Evolutionary conservation across 2,329 filamentous ascomycete genomes (phyloP).

Genomic region (Aspergillus ustus): DNA sequence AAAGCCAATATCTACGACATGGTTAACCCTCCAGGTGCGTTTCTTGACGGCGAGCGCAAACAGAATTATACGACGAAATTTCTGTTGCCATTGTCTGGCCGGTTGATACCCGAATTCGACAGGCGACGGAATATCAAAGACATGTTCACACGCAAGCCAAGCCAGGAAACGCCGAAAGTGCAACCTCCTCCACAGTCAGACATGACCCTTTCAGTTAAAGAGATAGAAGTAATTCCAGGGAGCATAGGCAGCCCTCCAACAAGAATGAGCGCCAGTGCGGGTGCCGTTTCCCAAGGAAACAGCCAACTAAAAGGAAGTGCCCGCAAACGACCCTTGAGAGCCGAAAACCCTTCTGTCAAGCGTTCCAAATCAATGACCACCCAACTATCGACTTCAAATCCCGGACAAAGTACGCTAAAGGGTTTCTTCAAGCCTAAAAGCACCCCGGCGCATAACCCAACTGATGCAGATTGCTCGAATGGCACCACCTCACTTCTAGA

Average conservation of each 20-base stretch:
- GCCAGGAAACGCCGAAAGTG: constrained; percentile 26
- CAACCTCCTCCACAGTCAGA: neutral
- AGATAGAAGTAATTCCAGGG: neutral
- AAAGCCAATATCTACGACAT: constrained; percentile 68
- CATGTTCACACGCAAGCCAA: constrained; percentile 76
- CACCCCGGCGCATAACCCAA: constrained; percentile 3
- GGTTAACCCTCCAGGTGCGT: constrained; percentile 77
- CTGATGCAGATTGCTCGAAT: neutral
- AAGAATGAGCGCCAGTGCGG: neutral
- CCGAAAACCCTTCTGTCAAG: constrained; percentile 48
- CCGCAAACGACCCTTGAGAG: constrained; percentile 47
- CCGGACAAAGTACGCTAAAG: constrained; percentile 67
- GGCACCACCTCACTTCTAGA: neutral
- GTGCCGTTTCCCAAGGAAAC: neutral
- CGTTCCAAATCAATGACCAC: constrained; percentile 52
- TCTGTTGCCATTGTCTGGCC: constrained; percentile 75
- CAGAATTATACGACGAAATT: constrained; percentile 69
- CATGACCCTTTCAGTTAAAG: neutral
- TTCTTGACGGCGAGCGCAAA: constrained; percentile 67
- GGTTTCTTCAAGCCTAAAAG: constrained; percentile 77
- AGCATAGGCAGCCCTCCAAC: neutral
- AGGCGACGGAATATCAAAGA: constrained; percentile 84
- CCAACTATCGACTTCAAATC: constrained; percentile 34
- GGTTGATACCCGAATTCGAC: constrained; percentile 85
- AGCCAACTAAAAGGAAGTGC: constrained; percentile 24